These are phyloP conservation scores for Raddia guianensis DNA, from an alignment of 176 grass and related monocot species.

Conservation along the genomic window DNA sequence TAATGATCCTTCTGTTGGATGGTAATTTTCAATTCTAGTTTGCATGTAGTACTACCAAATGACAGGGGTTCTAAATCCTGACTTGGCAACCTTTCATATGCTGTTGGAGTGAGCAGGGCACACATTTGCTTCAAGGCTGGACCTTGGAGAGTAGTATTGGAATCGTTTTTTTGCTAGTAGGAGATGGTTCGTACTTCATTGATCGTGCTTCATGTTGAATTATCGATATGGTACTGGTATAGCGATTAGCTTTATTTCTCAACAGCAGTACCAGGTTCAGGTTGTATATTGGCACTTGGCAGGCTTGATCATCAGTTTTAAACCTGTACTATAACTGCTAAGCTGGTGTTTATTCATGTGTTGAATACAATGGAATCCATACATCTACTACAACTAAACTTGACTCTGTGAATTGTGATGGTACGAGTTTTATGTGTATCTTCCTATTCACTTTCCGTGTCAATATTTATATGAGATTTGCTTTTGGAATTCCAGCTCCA, in stretches of 20 bases:
- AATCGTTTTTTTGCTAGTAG: not conserved
- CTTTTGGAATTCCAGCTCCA: constrained; percentile 60
- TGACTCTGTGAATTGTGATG: not conserved
- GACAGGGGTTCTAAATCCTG: not conserved
- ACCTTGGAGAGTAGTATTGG: not conserved
- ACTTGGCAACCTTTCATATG: not conserved
- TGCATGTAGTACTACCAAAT: not conserved
- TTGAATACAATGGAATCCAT: not conserved
- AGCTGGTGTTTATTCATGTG: not conserved
- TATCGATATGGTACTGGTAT: not conserved
- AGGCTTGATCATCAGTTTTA: not conserved
- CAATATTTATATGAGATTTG: not conserved
- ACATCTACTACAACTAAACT: not conserved
- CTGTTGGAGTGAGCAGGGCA: not conserved
- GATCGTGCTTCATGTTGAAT: not conserved
- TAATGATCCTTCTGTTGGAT: not conserved
- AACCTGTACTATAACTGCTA: constrained; percentile 4
- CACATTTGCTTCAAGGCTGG: not conserved
- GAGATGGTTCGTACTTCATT: not conserved
- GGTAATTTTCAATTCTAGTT: not conserved
- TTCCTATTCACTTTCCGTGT: not conserved
- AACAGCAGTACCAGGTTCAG: not conserved
- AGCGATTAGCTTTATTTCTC: constrained; percentile 1
- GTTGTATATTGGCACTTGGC: not conserved
- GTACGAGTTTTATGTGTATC: not conserved